Evolutionary conservation across 140 eudicot species (phyloP).

Genomic region (Oenanthe javanica): DNA sequence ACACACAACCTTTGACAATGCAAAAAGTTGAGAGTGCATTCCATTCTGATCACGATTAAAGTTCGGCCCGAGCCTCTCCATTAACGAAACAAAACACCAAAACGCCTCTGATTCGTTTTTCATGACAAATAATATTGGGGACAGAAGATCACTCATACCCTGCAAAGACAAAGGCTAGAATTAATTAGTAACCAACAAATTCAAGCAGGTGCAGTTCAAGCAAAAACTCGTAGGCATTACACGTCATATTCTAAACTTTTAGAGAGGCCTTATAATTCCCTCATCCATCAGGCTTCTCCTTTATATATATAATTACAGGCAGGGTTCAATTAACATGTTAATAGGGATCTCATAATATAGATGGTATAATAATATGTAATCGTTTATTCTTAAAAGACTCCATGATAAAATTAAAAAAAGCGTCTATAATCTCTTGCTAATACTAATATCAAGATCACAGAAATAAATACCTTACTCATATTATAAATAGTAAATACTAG

Average conservation of each 20-base stretch:
- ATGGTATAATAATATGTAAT: too few species aligned
- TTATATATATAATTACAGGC: too few species aligned
- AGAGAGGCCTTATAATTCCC: not conserved
- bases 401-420: too few species aligned
- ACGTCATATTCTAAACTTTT: not conserved
- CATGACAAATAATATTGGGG: constrained; percentile 77
- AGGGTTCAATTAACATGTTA: too few species aligned
- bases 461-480: too few species aligned
- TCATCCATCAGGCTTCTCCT: not conserved
- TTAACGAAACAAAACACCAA: constrained; percentile 88
- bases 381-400: too few species aligned
- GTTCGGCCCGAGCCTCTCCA: constrained; percentile 96
- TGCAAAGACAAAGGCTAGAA: constrained; percentile 12
- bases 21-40: constrained; percentile 94
- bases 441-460: too few species aligned
- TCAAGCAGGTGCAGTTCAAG: not conserved
- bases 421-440: too few species aligned
- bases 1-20: constrained; percentile 67
- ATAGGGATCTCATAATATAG: too few species aligned
- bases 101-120: constrained; percentile 78
- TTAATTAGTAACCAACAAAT: not conserved
- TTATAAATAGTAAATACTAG: too few species aligned
- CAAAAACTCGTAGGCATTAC: not conserved
- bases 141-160: constrained; percentile 96
- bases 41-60: constrained; percentile 97